Evolutionary conservation across 140 eudicot species (phyloP).

Genomic region (Bidens hawaiensis): DNA sequence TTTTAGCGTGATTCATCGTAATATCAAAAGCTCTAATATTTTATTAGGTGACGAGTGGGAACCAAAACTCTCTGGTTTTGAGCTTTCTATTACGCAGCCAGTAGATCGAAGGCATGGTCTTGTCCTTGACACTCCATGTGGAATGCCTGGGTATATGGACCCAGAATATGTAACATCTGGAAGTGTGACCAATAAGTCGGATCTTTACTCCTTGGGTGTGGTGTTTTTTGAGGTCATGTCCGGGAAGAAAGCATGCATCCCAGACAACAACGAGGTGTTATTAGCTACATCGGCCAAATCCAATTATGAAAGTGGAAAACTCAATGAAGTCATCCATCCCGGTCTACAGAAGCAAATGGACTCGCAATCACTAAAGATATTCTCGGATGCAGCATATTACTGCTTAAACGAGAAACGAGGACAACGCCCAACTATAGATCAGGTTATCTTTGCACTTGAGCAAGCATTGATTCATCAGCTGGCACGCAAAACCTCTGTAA

Average conservation of each 20-base stretch:
- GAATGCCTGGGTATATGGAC: background rate
- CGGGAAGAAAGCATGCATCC: background rate
- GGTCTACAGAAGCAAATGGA: background rate
- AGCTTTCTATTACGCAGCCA: background rate
- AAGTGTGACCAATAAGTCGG: slow-evolving; percentile 4
- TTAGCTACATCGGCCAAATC: background rate
- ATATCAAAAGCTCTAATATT: background rate
- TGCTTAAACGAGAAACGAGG: background rate
- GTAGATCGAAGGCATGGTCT: background rate
- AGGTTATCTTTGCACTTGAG: background rate
- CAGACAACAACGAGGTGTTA: background rate
- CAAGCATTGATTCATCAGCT: background rate
- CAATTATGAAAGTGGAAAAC: background rate
- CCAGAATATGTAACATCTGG: background rate
- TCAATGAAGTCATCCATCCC: background rate
- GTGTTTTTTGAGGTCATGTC: background rate
- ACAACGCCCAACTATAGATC: slow-evolving; percentile 3
- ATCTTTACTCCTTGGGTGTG: background rate
- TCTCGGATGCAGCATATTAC: background rate
- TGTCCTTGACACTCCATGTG: background rate
- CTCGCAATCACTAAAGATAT: background rate
- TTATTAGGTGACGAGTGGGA: background rate
- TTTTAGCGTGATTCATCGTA: background rate
- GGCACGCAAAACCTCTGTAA: background rate
- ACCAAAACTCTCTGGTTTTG: slow-evolving; percentile 1